A percentile compares a stretch with the other conserved stretches of the same genome.
These are phyloP conservation scores for Diaporthe citri DNA, from an alignment of 2,329 filamentous ascomycete genomes.

Conservation along the genomic window DNA sequence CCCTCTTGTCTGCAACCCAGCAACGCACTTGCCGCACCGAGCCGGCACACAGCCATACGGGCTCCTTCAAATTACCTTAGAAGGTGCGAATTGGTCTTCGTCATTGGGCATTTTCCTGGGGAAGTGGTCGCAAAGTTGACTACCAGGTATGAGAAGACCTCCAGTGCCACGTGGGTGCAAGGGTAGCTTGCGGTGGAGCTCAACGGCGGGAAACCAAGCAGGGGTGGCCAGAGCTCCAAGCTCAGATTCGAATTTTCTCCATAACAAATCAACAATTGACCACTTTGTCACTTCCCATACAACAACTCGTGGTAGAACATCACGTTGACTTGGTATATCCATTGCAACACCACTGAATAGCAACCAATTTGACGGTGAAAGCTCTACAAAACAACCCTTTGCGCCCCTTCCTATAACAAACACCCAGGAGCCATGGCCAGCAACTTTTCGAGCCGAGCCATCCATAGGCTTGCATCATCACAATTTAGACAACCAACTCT, in stretches of 20 bases:
- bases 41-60: background rate
- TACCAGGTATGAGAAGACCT: background rate
- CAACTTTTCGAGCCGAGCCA: constrained; percentile 22
- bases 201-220: no score
- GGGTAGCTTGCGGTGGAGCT: constrained; percentile 16
- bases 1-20: background rate
- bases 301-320: background rate
- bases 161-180: constrained; percentile 17
- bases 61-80: background rate
- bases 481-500: constrained; percentile 27
- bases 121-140: background rate
- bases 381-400: background rate
- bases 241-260: constrained; percentile 19
- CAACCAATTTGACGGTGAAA: background rate
- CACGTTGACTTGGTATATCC: background rate
- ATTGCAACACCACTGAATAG: background rate
- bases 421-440: constrained; percentile 31
- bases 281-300: background rate
- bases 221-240: constrained; percentile 21
- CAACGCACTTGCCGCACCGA: background rate
- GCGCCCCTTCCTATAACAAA: background rate
- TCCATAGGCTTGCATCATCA: constrained; percentile 34
- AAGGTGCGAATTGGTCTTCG: background rate
- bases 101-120: background rate
- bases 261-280: background rate